Conservation (phyloP, 345 rosid genomes). For the Eucalyptus pauciflora region DNA sequence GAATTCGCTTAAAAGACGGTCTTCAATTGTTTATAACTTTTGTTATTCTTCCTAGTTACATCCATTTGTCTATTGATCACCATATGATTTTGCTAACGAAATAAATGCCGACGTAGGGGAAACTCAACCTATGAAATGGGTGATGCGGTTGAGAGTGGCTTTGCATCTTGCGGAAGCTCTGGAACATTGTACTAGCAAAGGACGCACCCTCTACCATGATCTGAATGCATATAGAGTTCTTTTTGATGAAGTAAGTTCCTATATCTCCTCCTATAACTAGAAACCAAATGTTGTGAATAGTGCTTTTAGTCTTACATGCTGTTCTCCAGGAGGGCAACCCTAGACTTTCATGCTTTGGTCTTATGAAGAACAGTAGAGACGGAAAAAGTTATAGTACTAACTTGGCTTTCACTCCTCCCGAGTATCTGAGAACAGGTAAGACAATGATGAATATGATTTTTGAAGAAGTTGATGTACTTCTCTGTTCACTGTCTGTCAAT, state of each 20-base stretch:
- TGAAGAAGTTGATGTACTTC: not conserved
- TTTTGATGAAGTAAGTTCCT: constrained; percentile 69
- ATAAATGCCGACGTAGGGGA: constrained; percentile 48
- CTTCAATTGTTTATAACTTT: not conserved
- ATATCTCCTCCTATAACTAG: not conserved
- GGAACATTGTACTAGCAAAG: constrained; percentile 85
- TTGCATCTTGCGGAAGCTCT: constrained; percentile 87
- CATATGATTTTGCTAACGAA: not conserved
- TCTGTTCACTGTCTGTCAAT: not conserved
- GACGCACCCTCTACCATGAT: constrained; percentile 82
- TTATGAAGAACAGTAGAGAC: constrained; percentile 95
- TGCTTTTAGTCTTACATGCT: not conserved
- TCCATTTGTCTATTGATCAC: not conserved
- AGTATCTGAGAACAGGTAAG: constrained; percentile 73
- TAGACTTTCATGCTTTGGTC: constrained; percentile 88
- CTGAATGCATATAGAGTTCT: constrained; percentile 88
- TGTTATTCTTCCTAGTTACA: not conserved
- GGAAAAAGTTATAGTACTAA: constrained; percentile 88
- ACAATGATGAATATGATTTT: not conserved
- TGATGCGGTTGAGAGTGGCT: constrained; percentile 93
- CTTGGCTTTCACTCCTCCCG: constrained; percentile 93
- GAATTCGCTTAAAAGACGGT: not conserved
- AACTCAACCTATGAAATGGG: constrained; percentile 93
- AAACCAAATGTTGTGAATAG: not conserved
- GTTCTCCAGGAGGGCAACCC: constrained; percentile 70